Conservation (phyloP, 345 rosid species). For the Eucalyptus pauciflora region DNA sequence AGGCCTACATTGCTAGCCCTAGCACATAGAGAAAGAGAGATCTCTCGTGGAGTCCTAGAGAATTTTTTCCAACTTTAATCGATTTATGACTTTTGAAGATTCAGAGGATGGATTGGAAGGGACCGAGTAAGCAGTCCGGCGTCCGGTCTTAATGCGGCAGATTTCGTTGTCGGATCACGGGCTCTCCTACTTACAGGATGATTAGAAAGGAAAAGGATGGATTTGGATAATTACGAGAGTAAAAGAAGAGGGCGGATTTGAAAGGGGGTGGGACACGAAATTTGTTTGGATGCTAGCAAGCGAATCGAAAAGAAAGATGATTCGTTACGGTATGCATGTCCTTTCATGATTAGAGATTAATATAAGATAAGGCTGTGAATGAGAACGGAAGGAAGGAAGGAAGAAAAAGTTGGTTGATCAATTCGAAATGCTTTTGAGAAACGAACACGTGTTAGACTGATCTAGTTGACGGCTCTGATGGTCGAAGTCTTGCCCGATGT, state of each 20-base stretch:
- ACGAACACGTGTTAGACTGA: not conserved
- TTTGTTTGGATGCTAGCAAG: not conserved
- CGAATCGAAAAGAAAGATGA: not conserved
- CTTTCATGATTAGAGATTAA: not conserved
- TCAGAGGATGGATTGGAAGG: not conserved
- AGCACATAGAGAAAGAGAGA: not conserved
- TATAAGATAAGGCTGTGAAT: not conserved
- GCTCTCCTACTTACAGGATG: not conserved
- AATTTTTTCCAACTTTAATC: not conserved
- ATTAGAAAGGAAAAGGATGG: not conserved
- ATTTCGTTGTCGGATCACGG: not conserved
- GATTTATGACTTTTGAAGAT: not conserved
- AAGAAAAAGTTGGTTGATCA: not conserved
- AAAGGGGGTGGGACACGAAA: not conserved
- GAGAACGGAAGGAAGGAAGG: not conserved
- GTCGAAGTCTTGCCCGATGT: not conserved
- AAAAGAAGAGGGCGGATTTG: not conserved
- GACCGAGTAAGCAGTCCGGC: too few relatives aligned
- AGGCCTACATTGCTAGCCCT: not conserved
- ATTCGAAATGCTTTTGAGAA: not conserved
- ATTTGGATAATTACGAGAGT: not conserved
- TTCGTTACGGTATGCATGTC: not conserved
- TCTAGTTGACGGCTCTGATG: rapidly evolving
- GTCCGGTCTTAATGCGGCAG: not conserved
- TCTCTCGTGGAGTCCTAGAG: not conserved